Conservation (phyloP, 2,329 filamentous ascomycete genomes). For the Nigrospora oryzae region DNA sequence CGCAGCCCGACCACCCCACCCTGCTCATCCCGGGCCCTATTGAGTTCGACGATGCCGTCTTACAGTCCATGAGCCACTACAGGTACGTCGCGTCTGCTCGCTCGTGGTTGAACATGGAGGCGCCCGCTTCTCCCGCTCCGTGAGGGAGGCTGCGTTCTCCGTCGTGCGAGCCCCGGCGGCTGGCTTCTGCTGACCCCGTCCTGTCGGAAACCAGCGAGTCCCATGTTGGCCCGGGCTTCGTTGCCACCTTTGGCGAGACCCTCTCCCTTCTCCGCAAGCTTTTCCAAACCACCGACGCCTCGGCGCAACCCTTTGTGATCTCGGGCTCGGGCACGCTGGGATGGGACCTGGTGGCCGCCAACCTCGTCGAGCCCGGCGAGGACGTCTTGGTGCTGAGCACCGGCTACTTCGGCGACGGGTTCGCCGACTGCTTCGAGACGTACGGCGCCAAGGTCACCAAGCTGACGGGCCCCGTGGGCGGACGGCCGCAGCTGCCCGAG, state of each 20-base stretch:
- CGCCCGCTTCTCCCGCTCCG: too few species aligned
- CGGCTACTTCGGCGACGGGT: slow-evolving; percentile 94
- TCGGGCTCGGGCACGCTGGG: slow-evolving; percentile 92
- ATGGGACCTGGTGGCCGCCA: slow-evolving; percentile 94
- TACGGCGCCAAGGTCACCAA: slow-evolving; percentile 90
- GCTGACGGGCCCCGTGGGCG: slow-evolving; percentile 81
- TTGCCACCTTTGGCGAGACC: slow-evolving; percentile 84
- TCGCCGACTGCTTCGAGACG: slow-evolving; percentile 82
- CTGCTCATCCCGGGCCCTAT: slow-evolving; percentile 96
- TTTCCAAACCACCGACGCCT: slow-evolving; percentile 79
- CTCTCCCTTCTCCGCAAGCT: slow-evolving; percentile 83
- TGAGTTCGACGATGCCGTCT: slow-evolving; percentile 95
- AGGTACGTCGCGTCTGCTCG: slow-evolving; percentile 43
- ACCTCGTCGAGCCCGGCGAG: slow-evolving; percentile 82
- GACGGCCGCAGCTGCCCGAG: slow-evolving; percentile 76
- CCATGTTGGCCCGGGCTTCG: slow-evolving; percentile 84
- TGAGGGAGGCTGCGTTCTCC: too few species aligned
- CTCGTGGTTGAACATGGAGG: too few species aligned
- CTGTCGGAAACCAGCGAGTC: slow-evolving; percentile 58
- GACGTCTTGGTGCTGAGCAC: slow-evolving; percentile 89
- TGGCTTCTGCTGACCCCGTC: too few species aligned
- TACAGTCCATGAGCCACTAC: slow-evolving; percentile 91
- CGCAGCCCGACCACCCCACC: slow-evolving; percentile 55
- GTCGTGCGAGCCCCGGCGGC: too few species aligned
- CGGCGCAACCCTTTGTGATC: slow-evolving; percentile 85